These are phyloP conservation scores for Neofusicoccum sp. DNA, from an alignment of 2,329 filamentous ascomycete species.

Conservation along the genomic window DNA sequence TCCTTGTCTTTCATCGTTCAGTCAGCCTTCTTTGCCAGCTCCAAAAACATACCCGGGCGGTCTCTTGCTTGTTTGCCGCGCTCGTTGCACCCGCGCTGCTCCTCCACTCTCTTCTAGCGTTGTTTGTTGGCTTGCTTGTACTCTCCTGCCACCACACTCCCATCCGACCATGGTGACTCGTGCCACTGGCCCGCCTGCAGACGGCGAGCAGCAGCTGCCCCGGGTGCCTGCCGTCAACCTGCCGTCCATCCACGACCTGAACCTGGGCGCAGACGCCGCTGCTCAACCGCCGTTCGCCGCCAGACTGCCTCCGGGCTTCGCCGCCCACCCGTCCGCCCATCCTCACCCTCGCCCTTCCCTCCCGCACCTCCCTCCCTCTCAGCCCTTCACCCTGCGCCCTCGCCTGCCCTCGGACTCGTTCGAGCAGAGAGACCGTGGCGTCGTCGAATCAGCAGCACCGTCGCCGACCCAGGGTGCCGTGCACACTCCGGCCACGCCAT, in stretches of 20 bases:
- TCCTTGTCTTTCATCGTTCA: conserved; percentile 16
- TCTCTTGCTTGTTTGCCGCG: conserved; percentile 1
- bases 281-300: not conserved
- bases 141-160: conserved; percentile 13
- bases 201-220: conserved; percentile 14
- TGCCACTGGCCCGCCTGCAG: conserved; percentile 13
- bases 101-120: conserved; percentile 13
- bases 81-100: conserved; percentile 17
- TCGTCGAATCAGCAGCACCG: not conserved
- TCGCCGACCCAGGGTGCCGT: not conserved
- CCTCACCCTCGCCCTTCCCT: not conserved
- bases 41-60: not conserved
- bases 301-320: not conserved
- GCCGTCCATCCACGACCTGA: conserved; percentile 13
- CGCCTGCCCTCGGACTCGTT: conserved; percentile 13
- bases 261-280: conserved; percentile 8
- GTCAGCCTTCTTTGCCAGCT: not conserved
- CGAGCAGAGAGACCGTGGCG: not conserved
- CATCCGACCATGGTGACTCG: conserved; percentile 16
- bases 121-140: conserved; percentile 13
- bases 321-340: not conserved
- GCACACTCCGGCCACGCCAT: conserved; percentile 8
- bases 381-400: not conserved
- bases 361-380: not conserved
- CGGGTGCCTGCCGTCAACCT: conserved; percentile 14